Conservation (phyloP, 2,329 filamentous ascomycete genomes). For the Pyrenophora tritici-repentis region DNA sequence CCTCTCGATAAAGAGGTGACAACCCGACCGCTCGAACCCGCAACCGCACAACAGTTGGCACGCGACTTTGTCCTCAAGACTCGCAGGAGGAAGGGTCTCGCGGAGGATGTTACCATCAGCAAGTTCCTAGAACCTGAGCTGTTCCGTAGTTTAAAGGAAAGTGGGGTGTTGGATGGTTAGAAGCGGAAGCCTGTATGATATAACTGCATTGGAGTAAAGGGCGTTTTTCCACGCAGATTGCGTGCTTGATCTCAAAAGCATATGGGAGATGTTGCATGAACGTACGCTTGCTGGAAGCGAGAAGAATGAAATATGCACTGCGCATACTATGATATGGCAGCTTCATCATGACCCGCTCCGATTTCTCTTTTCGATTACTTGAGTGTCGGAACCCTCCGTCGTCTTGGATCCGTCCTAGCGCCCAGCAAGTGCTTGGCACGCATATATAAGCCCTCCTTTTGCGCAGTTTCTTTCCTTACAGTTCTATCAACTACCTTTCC, state of each 20-base stretch:
- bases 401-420: too few species aligned
- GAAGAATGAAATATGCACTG: conserved; percentile 13
- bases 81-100: conserved; percentile 85
- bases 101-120: conserved; percentile 92
- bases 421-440: too few species aligned
- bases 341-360: too few species aligned
- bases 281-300: neutral
- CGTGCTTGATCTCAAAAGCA: conserved; percentile 1
- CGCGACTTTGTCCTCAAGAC: conserved; percentile 98
- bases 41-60: conserved; percentile 84
- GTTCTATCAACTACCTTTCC: too few species aligned
- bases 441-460: too few species aligned
- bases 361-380: too few species aligned
- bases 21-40: conserved; percentile 82
- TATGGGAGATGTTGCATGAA: neutral
- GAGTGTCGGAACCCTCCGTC: too few species aligned
- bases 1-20: conserved; percentile 87
- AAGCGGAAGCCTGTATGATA: conserved; percentile 12
- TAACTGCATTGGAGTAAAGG: conserved; percentile 17
- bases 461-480: too few species aligned
- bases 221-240: neutral
- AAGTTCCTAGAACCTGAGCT: conserved; percentile 97
- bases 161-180: conserved; percentile 74
- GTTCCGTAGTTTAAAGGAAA: conserved; percentile 85
- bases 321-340: neutral